Conservation (phyloP, 2,329 filamentous ascomycete genomes). For the Alternaria triticimaculans region DNA sequence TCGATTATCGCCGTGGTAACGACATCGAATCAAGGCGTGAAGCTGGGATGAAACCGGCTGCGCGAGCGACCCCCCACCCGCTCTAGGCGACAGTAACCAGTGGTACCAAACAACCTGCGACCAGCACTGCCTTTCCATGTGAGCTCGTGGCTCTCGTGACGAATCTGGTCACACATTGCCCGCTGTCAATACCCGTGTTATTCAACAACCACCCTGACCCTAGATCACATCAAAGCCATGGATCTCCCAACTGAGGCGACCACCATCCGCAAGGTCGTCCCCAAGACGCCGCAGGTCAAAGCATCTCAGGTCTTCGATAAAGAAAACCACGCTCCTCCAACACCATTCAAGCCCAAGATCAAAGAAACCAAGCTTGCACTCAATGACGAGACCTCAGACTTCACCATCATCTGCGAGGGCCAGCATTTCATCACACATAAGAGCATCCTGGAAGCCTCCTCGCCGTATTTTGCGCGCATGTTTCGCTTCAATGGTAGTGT, state of each 20-base stretch:
- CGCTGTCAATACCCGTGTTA: background rate
- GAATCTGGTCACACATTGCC: background rate
- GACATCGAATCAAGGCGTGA: background rate
- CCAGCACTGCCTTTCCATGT: background rate
- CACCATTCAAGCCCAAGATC: constrained; percentile 1
- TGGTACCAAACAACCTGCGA: background rate
- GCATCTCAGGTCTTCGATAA: background rate
- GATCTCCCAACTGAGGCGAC: background rate
- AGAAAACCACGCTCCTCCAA: background rate
- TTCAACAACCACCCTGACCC: background rate
- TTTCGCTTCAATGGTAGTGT: constrained; percentile 12
- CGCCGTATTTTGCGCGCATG: constrained; percentile 13
- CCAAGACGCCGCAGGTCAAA: constrained; percentile 1
- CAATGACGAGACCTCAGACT: constrained; percentile 10
- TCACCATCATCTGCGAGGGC: constrained; percentile 8
- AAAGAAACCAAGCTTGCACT: background rate
- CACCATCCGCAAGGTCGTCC: background rate
- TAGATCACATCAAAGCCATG: background rate
- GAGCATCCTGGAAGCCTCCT: background rate
- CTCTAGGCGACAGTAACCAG: background rate
- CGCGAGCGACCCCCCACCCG: background rate
- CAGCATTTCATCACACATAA: constrained; percentile 1
- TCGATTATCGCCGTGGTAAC: background rate
- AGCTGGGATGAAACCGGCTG: background rate
- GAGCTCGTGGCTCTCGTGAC: background rate